These are phyloP conservation scores for Botrytis sinoallii DNA, from an alignment of 2,329 filamentous ascomycete genomes.

Conservation along the genomic window DNA sequence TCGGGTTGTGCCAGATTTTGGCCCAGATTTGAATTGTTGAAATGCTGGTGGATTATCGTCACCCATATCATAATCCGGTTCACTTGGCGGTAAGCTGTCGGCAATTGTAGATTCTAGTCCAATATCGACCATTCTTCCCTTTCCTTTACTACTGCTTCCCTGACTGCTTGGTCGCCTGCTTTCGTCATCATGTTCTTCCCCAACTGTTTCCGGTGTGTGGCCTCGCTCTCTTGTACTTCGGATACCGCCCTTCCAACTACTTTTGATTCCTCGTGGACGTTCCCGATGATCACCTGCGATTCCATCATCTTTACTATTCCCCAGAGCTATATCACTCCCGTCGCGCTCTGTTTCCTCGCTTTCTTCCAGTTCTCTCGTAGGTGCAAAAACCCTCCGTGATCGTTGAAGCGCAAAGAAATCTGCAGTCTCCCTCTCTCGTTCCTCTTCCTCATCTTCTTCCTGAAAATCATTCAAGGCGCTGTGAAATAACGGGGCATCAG, in stretches of 20 bases:
- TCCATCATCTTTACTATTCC: slow-evolving; percentile 50
- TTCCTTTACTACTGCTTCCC: slow-evolving; percentile 50
- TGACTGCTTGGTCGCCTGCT: slow-evolving; percentile 31
- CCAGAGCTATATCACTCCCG: slow-evolving; percentile 54
- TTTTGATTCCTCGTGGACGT: slow-evolving; percentile 52
- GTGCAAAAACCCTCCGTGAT: slow-evolving; percentile 83
- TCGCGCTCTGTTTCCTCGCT: slow-evolving; percentile 80
- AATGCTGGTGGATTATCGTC: slow-evolving; percentile 60
- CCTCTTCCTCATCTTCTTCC: slow-evolving; percentile 89
- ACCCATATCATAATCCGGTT: slow-evolving; percentile 53
- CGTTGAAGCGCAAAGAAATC: slow-evolving; percentile 89
- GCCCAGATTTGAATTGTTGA: slow-evolving; percentile 49
- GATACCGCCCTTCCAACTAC: slow-evolving; percentile 58
- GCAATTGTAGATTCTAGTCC: slow-evolving; percentile 69
- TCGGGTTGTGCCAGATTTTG: slow-evolving; percentile 34
- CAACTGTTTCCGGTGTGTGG: slow-evolving; percentile 31
- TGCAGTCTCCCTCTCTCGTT: slow-evolving; percentile 86
- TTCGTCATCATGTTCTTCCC: slow-evolving; percentile 40
- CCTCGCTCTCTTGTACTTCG: slow-evolving; percentile 35
- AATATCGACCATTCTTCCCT: slow-evolving; percentile 75
- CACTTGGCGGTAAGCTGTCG: slow-evolving; percentile 58
- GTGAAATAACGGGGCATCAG: slow-evolving; percentile 91
- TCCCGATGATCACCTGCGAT: slow-evolving; percentile 47
- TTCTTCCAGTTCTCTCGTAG: slow-evolving; percentile 71
- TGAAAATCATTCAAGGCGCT: slow-evolving; percentile 86